Evolutionary conservation across 352 stramenopile genomes (phyloP).

Genomic region (Phytophthora lateralis): DNA sequence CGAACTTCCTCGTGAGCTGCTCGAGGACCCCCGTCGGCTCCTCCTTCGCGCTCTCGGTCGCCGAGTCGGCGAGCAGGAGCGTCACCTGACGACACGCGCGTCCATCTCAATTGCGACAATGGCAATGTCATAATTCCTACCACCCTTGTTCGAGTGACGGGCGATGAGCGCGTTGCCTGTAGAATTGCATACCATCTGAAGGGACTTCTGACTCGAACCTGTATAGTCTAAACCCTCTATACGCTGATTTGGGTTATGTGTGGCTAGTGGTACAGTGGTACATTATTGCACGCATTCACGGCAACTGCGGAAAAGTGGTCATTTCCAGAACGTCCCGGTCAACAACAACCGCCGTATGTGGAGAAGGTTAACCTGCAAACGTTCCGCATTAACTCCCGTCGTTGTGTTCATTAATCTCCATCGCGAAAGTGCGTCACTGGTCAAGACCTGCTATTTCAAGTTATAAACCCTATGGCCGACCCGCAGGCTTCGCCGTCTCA

Average conservation of each 20-base stretch:
- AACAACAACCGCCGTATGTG: background rate
- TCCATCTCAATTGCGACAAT: conserved; percentile 12
- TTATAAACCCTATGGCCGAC: conserved; percentile 9
- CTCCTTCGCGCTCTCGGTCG: conserved; percentile 3
- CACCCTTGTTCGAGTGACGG: conserved; percentile 13
- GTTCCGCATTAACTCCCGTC: background rate
- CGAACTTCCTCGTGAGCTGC: conserved; percentile 11
- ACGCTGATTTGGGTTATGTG: conserved; percentile 7
- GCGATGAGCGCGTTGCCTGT: conserved; percentile 4
- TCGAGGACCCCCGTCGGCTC: conserved; percentile 1
- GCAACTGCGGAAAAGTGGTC: background rate
- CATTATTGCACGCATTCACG: conserved; percentile 27
- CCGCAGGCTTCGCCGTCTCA: conserved; percentile 11
- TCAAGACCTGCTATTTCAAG: conserved; percentile 21
- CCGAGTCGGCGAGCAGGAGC: conserved; percentile 7
- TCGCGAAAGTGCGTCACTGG: background rate
- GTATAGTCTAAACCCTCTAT: conserved; percentile 2
- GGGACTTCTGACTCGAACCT: conserved; percentile 2
- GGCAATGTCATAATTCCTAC: background rate
- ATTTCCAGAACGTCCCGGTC: conserved; percentile 26
- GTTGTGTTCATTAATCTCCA: too few relatives aligned
- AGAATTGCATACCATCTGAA: conserved; percentile 13
- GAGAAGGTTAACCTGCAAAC: background rate
- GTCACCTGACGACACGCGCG: conserved; percentile 15
- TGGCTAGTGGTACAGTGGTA: conserved; percentile 16